These are phyloP conservation scores for Thamnidium elegans DNA, from an alignment of 192 early-diverging fungal genomes.

Conservation along the genomic window DNA sequence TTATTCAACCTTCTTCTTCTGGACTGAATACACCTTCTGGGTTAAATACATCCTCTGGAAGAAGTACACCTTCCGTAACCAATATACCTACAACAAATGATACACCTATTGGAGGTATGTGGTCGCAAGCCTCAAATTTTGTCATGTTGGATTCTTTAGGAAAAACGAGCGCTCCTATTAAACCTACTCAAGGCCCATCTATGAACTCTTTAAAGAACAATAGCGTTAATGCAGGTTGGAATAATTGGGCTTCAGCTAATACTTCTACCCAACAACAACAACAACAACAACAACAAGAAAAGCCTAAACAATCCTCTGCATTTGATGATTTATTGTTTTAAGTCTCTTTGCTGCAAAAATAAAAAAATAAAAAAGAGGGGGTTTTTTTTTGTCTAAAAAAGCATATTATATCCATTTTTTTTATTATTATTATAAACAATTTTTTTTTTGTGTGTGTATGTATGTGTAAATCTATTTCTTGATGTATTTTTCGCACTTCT, in stretches of 20 bases:
- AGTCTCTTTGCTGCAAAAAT: no score
- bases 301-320: constrained; percentile 1
- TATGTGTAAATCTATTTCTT: not conserved
- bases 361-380: not conserved
- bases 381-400: not conserved
- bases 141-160: constrained; percentile 73
- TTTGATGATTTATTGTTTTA: constrained; percentile 37
- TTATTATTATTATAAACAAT: no score
- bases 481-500: constrained; percentile 36
- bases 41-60: not conserved
- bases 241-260: constrained; percentile 29
- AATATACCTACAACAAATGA: constrained; percentile 6
- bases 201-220: constrained; percentile 53
- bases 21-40: not conserved
- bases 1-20: constrained; percentile 9
- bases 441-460: no score
- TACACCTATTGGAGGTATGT: constrained; percentile 56
- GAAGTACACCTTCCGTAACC: not conserved
- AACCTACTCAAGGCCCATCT: constrained; percentile 43
- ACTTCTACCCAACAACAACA: not conserved
- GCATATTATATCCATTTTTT: not conserved
- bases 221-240: constrained; percentile 30
- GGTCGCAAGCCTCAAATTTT: constrained; percentile 64
- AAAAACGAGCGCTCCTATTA: constrained; percentile 43
- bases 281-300: not conserved